Conservation (phyloP, 1,284 basidiomycete genomes). For the Rhodotorula sp. region DNA sequence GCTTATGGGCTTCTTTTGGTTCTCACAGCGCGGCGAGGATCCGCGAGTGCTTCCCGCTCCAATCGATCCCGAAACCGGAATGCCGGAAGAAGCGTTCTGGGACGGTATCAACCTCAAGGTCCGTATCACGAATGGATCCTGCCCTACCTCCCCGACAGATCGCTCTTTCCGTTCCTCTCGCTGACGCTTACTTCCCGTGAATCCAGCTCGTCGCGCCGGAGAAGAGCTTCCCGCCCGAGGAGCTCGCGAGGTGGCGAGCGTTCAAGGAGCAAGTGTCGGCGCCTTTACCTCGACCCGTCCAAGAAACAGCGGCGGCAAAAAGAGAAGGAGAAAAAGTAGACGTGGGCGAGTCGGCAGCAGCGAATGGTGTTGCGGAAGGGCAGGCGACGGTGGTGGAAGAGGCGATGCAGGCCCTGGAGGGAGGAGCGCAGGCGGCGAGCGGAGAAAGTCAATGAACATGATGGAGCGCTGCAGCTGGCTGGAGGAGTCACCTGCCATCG, state of each 20-base stretch:
- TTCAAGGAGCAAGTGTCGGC: neutral
- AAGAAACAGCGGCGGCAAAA: too few species aligned
- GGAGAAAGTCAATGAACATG: neutral
- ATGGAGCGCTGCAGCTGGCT: neutral
- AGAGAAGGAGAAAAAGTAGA: too few species aligned
- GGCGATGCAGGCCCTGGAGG: neutral
- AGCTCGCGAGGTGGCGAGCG: neutral
- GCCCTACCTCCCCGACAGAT: too few species aligned
- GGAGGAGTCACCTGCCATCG: too few species aligned
- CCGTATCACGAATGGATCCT: neutral
- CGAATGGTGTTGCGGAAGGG: neutral
- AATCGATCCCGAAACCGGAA: too few species aligned
- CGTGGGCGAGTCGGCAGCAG: neutral
- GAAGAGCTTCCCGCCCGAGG: neutral
- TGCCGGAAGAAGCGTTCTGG: conserved; percentile 31
- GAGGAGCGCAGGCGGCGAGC: neutral
- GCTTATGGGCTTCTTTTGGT: neutral
- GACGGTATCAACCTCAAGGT: conserved; percentile 35
- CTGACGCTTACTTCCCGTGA: too few species aligned
- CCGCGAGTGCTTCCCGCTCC: conserved; percentile 18
- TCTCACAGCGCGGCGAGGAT: conserved; percentile 34
- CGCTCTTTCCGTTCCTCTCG: too few species aligned
- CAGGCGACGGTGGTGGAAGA: neutral
- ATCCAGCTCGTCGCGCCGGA: neutral
- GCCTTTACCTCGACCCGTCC: too few species aligned